These are phyloP conservation scores for Cladosporium cucumerinum DNA, from an alignment of 2,329 filamentous ascomycete genomes.

Conservation along the genomic window DNA sequence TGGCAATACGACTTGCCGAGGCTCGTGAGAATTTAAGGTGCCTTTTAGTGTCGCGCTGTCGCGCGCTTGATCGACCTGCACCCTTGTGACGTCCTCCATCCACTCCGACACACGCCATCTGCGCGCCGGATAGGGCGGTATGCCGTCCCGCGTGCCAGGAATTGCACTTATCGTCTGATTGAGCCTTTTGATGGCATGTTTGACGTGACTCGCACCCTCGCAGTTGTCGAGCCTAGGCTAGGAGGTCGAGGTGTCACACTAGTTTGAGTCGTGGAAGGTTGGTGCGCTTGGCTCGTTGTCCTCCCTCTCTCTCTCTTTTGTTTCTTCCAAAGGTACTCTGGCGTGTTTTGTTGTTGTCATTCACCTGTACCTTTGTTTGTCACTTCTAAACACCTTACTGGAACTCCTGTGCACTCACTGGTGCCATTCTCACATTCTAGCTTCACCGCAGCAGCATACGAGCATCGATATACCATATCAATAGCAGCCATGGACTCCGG, in stretches of 20 bases:
- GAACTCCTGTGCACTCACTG: not conserved
- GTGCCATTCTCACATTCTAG: not conserved
- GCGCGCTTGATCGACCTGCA: not conserved
- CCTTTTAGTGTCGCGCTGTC: not conserved
- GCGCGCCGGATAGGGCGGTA: conserved; percentile 2
- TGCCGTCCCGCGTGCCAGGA: conserved; percentile 1
- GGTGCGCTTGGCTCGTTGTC: not conserved
- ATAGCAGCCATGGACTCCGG: conserved; percentile 24
- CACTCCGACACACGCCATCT: conserved; percentile 8
- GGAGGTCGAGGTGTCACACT: not conserved
- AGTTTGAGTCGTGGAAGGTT: not conserved
- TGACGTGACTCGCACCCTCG: not conserved
- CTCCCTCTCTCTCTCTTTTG: not conserved
- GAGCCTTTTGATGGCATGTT: not conserved
- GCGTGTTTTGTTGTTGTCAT: not conserved
- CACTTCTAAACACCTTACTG: not conserved
- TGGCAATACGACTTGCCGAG: not conserved
- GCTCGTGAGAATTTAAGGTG: not conserved
- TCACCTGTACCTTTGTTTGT: not conserved
- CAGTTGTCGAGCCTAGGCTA: not conserved
- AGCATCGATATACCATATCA: not conserved
- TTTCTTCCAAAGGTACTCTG: not conserved
- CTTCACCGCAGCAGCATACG: not conserved
- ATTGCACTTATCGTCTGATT: not conserved
- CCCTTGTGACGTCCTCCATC: conserved; percentile 10